phyloP scores from a whole-genome alignment of 257 asterid species.

The Capsicum pubescens region DNA sequence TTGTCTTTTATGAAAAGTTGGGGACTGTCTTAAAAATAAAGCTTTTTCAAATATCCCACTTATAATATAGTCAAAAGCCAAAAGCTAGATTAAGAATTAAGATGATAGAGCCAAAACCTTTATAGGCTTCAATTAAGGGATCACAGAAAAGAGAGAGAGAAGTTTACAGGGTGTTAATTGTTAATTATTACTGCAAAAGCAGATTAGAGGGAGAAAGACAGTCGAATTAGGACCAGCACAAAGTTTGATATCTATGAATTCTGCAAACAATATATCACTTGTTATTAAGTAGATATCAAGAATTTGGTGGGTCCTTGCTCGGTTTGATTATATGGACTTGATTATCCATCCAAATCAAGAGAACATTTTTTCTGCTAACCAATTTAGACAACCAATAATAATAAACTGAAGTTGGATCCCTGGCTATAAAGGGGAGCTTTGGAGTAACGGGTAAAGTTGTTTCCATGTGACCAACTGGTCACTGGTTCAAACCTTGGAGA shows the following conservation, averaged over 20 bases:
- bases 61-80: background rate
- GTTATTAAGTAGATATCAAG: slow-evolving; percentile 2
- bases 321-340: slow-evolving; percentile 12
- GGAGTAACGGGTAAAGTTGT: too few relatives aligned
- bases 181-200: slow-evolving; percentile 21
- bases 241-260: background rate
- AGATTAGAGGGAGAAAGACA: slow-evolving; percentile 10
- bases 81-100: slow-evolving; percentile 17
- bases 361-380: background rate
- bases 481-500: too few relatives aligned
- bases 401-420: background rate
- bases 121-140: slow-evolving; percentile 5
- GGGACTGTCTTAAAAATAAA: slow-evolving; percentile 10
- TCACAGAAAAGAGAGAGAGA: background rate
- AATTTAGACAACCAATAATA: background rate
- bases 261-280: background rate
- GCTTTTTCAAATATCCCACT: slow-evolving; percentile 6
- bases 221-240: background rate
- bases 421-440: background rate
- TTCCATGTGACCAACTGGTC: too few relatives aligned
- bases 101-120: background rate
- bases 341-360: slow-evolving; percentile 15
- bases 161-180: background rate
- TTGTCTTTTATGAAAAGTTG: background rate
- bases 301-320: background rate